Evolutionary conservation across 2,329 filamentous ascomycete genomes (phyloP), one percentile per base, ranked within the genome.

Genomic region (Westerdykella aurantiaca): DNA sequence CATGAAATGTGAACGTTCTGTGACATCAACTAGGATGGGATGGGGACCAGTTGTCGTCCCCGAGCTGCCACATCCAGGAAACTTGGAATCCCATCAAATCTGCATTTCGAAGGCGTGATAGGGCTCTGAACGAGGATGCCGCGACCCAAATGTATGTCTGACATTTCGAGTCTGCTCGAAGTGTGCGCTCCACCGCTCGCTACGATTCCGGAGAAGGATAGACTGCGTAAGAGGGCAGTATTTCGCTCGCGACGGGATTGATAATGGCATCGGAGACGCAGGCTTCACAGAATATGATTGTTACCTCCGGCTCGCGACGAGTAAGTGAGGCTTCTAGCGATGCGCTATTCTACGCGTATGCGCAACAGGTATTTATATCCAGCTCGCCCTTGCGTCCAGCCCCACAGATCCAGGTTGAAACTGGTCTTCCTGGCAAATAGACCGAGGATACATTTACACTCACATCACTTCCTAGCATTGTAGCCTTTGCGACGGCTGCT

Each of bases 331-430:
- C 43, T 37, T 46, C 29, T 17, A 49, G 47, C 35, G 47, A 57
- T 10, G 55, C 47, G 35, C 44, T 66, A 38, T 66, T 66, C 48
- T 64, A 66, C 45, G 63, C 62, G 14, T 66, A 66, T 47, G 62
- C 59, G 40, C 49, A 61, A 44, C 63, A 59, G 53, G 63, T 66
- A 52, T 39, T 50, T 37, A 17, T 43, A 43, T 37, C 21, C 23
- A 11, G 5, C 42, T 34, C 44, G 25, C 39, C 35, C 25, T 9
- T 38, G 41, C 33, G 33, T 22, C 16, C 4, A 21, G 6, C 3
- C 38, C 17, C 42, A 11, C 12, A 12, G 17, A 13, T 22, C 18
- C 6, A n/a, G 16, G 12, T 2, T 13, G 18, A 21, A 38, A 9
- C 18, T 34, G 23, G 21, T 34, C 6, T 22, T 21, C 31, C n/a